phyloP scores from a whole-genome alignment of 305 asterid species.

The Ilex paraguariensis region DNA sequence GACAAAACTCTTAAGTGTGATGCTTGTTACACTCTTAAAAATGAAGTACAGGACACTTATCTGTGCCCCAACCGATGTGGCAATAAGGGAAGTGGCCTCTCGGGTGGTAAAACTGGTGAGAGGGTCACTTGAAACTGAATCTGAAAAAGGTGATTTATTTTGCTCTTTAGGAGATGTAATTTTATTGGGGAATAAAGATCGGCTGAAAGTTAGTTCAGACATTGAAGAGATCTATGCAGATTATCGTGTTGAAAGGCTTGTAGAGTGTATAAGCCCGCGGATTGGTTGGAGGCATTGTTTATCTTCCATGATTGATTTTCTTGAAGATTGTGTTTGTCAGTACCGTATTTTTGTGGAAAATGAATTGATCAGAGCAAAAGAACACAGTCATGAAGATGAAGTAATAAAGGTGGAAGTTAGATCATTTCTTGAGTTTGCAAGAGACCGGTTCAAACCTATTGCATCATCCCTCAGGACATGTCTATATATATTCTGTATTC shows the following conservation, averaged over 20 bases:
- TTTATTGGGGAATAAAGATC: slow-evolving; percentile 48
- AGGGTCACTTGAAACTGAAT: slow-evolving; percentile 26
- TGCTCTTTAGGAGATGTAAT: slow-evolving; percentile 51
- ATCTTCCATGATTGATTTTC: too few species aligned
- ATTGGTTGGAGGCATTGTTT: too few species aligned
- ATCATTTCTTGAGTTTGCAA: slow-evolving; percentile 28
- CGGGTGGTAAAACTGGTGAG: slow-evolving; percentile 11
- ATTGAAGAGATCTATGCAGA: slow-evolving; percentile 56
- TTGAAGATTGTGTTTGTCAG: too few species aligned
- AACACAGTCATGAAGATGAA: slow-evolving; percentile 19
- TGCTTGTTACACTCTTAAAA: slow-evolving; percentile 38
- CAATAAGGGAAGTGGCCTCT: slow-evolving; percentile 45
- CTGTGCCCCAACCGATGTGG: slow-evolving; percentile 62
- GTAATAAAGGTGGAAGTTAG: slow-evolving; percentile 4
- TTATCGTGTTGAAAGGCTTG: neutral
- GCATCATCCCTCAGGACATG: slow-evolving; percentile 26
- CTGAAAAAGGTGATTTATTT: slow-evolving; percentile 12
- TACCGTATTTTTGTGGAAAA: slow-evolving; percentile 7
- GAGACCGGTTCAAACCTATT: too few species aligned
- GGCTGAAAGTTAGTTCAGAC: slow-evolving; percentile 38
- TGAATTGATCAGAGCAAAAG: slow-evolving; percentile 34
- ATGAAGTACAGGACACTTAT: slow-evolving; percentile 40
- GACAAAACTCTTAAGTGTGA: neutral
- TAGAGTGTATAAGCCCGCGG: too few species aligned
- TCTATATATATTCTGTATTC: slow-evolving; percentile 37